phyloP scores from a whole-genome alignment of 139 green algal genomes.

The Micractinium conductrix region DNA sequence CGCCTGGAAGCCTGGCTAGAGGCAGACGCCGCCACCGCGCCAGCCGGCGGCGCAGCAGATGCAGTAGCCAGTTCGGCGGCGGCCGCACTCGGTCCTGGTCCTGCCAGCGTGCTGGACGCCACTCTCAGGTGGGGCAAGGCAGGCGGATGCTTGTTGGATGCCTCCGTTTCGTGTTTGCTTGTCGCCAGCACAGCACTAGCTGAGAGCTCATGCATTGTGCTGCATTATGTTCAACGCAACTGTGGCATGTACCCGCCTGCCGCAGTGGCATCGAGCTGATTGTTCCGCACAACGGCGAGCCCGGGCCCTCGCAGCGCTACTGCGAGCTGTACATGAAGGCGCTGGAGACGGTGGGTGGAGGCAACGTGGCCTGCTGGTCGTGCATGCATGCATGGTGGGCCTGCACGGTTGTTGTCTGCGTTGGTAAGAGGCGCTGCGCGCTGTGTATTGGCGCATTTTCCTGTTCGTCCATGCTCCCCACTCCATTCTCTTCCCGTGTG shows the following conservation, averaged over 20 bases:
- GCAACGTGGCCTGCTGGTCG: background rate
- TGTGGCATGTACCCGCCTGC: no score
- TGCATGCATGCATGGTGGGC: no score
- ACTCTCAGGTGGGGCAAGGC: background rate
- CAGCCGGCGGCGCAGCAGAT: background rate
- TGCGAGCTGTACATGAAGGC: slow-evolving; percentile 73
- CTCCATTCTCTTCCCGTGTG: background rate
- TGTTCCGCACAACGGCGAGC: slow-evolving; percentile 57
- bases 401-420: no score
- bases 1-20: slow-evolving; percentile 27
- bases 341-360: slow-evolving; percentile 53
- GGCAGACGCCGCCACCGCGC: background rate
- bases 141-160: background rate
- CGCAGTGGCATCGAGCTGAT: slow-evolving; percentile 33
- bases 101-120: slow-evolving; percentile 18
- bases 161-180: background rate
- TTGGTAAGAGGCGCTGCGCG: no score
- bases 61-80: background rate
- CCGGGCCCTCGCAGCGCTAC: slow-evolving; percentile 51
- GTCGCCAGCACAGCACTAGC: no score
- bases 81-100: slow-evolving; percentile 3
- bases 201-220: no score
- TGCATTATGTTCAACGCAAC: no score
- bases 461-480: no score
- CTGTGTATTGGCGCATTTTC: no score